Evolutionary conservation across 192 early-diverging fungal genomes (phyloP).

Genomic region (Entophlyctis luteolus): DNA sequence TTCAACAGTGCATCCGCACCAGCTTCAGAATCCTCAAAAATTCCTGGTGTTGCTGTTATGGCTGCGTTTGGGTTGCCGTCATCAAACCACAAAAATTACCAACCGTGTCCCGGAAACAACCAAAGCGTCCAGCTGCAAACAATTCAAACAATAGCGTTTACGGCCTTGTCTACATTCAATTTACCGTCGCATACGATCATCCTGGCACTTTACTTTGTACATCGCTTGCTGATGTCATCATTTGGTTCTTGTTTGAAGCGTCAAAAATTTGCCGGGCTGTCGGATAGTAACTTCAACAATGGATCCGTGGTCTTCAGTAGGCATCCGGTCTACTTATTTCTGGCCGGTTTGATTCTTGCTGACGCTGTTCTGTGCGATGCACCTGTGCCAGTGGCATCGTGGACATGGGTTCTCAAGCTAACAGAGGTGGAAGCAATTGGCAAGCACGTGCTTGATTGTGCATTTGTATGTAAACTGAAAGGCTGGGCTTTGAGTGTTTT

Average conservation of each 20-base stretch:
- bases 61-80: no score
- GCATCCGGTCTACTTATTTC: neutral
- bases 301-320: neutral
- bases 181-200: conserved; percentile 11
- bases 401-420: conserved; percentile 10
- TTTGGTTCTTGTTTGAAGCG: no score
- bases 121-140: no score
- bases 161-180: neutral
- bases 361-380: conserved; percentile 13
- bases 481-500: conserved; percentile 1
- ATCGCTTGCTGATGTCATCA: neutral
- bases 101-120: no score
- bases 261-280: no score
- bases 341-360: conserved; percentile 3
- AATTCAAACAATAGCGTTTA: conserved; percentile 17
- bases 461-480: neutral
- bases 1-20: no score
- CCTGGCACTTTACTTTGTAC: conserved; percentile 8
- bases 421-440: no score
- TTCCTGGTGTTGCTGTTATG: no score
- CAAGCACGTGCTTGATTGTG: no score
- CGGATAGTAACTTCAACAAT: no score
- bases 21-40: no score
- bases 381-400: neutral
- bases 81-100: no score